These are phyloP conservation scores for Lumnitzera racemosa DNA, from an alignment of 345 rosid genomes.

Conservation along the genomic window DNA sequence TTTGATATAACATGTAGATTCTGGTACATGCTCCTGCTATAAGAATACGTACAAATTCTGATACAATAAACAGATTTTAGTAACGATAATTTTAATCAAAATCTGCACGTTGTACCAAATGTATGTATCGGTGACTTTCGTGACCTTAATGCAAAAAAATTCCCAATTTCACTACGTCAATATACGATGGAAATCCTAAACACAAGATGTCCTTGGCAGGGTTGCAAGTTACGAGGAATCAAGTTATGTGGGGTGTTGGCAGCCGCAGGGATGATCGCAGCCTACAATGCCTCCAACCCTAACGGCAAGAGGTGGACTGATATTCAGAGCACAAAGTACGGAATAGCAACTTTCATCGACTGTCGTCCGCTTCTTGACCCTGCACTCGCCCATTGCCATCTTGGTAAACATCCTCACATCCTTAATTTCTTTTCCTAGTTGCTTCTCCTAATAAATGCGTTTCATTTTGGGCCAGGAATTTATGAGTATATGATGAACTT, in stretches of 20 bases:
- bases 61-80: no score
- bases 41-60: no score
- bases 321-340: constrained; percentile 26
- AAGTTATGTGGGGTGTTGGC: constrained; percentile 27
- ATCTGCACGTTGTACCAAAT: no score
- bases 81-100: no score
- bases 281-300: constrained; percentile 6
- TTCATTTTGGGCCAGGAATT: no score
- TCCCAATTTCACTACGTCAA: not conserved
- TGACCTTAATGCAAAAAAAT: no score
- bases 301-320: no score
- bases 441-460: no score
- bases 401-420: constrained; percentile 26
- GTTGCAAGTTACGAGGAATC: constrained; percentile 28
- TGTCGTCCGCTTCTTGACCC: constrained; percentile 73
- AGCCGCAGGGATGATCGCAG: constrained; percentile 34
- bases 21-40: no score
- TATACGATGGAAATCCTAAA: not conserved
- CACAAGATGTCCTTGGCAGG: constrained; percentile 11
- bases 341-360: constrained; percentile 35
- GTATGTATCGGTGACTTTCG: no score
- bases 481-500: not conserved
- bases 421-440: no score
- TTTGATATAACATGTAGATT: no score
- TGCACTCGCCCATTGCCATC: constrained; percentile 34